Conservation (phyloP, 2,329 filamentous ascomycete genomes). For the Emydomyces testavorans region DNA sequence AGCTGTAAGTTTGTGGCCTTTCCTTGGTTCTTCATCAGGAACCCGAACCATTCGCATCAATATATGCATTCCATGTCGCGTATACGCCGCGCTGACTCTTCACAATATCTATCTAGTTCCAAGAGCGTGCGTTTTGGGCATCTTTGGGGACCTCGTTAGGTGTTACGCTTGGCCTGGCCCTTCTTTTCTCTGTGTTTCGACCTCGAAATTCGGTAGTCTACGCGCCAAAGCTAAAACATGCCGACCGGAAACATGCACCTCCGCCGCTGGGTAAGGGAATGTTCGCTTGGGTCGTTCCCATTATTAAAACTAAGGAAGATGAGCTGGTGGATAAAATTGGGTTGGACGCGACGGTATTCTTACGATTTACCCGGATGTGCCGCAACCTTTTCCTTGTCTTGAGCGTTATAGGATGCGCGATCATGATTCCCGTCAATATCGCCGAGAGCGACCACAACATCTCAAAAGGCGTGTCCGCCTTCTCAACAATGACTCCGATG, state of each 20-base stretch:
- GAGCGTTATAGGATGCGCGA: slow-evolving; percentile 57
- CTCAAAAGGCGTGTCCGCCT: slow-evolving; percentile 22
- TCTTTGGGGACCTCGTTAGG: slow-evolving; percentile 71
- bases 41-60: not conserved
- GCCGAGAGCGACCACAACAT: slow-evolving; percentile 35
- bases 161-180: slow-evolving; percentile 59
- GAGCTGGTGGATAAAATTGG: slow-evolving; percentile 72
- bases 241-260: slow-evolving; percentile 78
- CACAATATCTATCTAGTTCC: slow-evolving; percentile 35
- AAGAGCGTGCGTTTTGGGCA: slow-evolving; percentile 56
- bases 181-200: slow-evolving; percentile 77
- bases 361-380: slow-evolving; percentile 82
- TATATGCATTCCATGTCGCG: not conserved
- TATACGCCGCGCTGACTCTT: not conserved
- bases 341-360: slow-evolving; percentile 80
- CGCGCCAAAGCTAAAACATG: slow-evolving; percentile 84
- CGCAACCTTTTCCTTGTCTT: slow-evolving; percentile 75
- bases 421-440: slow-evolving; percentile 74
- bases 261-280: slow-evolving; percentile 76
- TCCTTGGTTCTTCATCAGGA: slow-evolving; percentile 9
- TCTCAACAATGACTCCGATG: slow-evolving; percentile 41
- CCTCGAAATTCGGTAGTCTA: slow-evolving; percentile 90
- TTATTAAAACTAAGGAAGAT: slow-evolving; percentile 66
- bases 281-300: slow-evolving; percentile 72
- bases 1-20: slow-evolving; percentile 25